These are phyloP conservation scores for Fusarium odoratissimum DNA, from an alignment of 2,329 filamentous ascomycete genomes.

Conservation along the genomic window DNA sequence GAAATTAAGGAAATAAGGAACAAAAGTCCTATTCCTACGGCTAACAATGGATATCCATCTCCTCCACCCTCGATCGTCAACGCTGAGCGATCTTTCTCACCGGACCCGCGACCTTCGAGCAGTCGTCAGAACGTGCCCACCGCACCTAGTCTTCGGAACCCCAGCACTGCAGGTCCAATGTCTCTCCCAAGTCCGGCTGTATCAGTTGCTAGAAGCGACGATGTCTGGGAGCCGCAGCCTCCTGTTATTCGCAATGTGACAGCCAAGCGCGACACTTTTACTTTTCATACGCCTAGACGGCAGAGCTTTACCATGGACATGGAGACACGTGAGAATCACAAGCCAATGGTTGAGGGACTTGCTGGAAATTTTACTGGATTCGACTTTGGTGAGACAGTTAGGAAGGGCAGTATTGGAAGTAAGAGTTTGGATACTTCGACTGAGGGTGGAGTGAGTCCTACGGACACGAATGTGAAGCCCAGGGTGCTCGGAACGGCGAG, in stretches of 20 bases:
- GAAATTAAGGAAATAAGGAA: conserved; percentile 21
- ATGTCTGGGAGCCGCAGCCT: conserved; percentile 50
- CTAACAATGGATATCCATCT: conserved; percentile 50
- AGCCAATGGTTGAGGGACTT: conserved; percentile 49
- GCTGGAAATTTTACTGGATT: conserved; percentile 54
- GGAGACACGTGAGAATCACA: conserved; percentile 45
- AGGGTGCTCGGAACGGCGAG: conserved; percentile 28
- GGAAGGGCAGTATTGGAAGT: conserved; percentile 35
- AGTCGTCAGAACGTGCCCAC: conserved; percentile 37
- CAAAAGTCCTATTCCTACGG: conserved; percentile 8
- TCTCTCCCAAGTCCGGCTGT: conserved; percentile 58
- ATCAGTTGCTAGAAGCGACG: conserved; percentile 56
- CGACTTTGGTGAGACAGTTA: conserved; percentile 52
- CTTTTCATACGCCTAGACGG: conserved; percentile 57
- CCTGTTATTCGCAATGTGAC: conserved; percentile 61
- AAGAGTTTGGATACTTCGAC: conserved; percentile 30
- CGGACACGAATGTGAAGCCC: conserved; percentile 31
- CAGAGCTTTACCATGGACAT: conserved; percentile 63
- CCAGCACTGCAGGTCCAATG: conserved; percentile 45
- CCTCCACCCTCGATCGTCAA: conserved; percentile 53
- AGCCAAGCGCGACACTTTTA: conserved; percentile 64
- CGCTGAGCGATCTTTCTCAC: conserved; percentile 45
- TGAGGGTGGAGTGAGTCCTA: conserved; percentile 32
- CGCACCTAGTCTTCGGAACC: conserved; percentile 44
- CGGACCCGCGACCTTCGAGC: conserved; percentile 31